These are phyloP conservation scores for Maudiozyma humilis DNA, from an alignment of 1,139 yeast genomes.

Conservation along the genomic window DNA sequence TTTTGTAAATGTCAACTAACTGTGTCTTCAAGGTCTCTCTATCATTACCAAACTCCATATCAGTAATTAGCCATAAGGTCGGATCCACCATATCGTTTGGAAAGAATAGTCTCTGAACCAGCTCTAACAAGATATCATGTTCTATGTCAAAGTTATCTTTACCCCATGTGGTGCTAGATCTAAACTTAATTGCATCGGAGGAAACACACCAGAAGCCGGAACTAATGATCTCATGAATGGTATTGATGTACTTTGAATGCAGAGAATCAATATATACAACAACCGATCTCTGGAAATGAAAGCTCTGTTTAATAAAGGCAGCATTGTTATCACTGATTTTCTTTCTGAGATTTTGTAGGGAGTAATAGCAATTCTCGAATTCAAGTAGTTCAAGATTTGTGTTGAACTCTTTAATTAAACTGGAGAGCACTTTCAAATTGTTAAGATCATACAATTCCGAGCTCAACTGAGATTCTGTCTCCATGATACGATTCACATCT, in stretches of 20 bases:
- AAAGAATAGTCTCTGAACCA: constrained; percentile 14
- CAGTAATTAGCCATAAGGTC: constrained; percentile 22
- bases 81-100: constrained; percentile 17
- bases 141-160: constrained; percentile 13
- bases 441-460: constrained; percentile 18
- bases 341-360: constrained; percentile 21
- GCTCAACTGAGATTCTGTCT: constrained; percentile 17
- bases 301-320: constrained; percentile 16
- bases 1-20: constrained; percentile 13
- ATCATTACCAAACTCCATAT: constrained; percentile 18
- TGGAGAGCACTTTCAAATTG: constrained; percentile 16
- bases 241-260: constrained; percentile 20
- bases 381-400: constrained; percentile 23
- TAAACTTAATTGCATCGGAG: constrained; percentile 14
- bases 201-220: constrained; percentile 21
- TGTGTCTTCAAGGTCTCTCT: constrained; percentile 18
- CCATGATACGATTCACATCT: constrained; percentile 10
- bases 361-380: constrained; percentile 27
- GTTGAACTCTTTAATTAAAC: constrained; percentile 22
- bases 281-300: constrained; percentile 26
- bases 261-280: constrained; percentile 21
- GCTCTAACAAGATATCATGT: constrained; percentile 16
- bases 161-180: constrained; percentile 8
- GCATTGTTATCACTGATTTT: constrained; percentile 17
- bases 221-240: constrained; percentile 15